phyloP scores from a whole-genome alignment of 805 yeast species.

The Candida jianshihensis region DNA sequence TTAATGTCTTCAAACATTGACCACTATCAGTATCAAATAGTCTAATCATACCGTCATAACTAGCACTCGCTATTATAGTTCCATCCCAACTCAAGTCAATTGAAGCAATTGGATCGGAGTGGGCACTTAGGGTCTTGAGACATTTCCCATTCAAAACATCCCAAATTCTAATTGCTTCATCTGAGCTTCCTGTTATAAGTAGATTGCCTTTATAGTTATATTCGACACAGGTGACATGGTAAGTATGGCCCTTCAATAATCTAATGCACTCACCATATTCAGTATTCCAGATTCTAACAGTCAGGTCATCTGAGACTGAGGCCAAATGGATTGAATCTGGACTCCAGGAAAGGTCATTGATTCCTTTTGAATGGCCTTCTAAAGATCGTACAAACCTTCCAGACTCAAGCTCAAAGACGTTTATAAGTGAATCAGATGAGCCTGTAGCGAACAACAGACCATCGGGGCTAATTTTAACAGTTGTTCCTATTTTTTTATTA shows the following conservation, averaged over 20 bases:
- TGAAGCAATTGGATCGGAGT: slow-evolving; percentile 81
- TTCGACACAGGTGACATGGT: slow-evolving; percentile 65
- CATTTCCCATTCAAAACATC: slow-evolving; percentile 66
- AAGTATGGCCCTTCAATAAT: slow-evolving; percentile 63
- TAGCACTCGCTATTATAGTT: slow-evolving; percentile 75
- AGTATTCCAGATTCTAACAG: slow-evolving; percentile 68
- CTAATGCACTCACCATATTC: slow-evolving; percentile 41
- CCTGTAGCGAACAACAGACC: slow-evolving; percentile 50
- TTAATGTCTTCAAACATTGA: slow-evolving; percentile 84
- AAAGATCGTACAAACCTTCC: slow-evolving; percentile 29
- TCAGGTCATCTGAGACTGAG: slow-evolving; percentile 80
- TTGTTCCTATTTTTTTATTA: slow-evolving; percentile 27
- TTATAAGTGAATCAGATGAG: slow-evolving; percentile 51
- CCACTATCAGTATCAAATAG: slow-evolving; percentile 85
- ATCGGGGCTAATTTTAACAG: slow-evolving; percentile 56
- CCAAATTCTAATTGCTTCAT: slow-evolving; percentile 90
- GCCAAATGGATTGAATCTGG: slow-evolving; percentile 71
- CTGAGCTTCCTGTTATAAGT: slow-evolving; percentile 76
- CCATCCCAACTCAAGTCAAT: slow-evolving; percentile 73
- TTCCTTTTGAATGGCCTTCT: slow-evolving; percentile 60
- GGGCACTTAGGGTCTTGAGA: slow-evolving; percentile 81
- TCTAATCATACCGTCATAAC: slow-evolving; percentile 86
- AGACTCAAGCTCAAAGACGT: slow-evolving; percentile 43
- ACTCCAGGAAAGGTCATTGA: slow-evolving; percentile 73
- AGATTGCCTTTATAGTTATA: slow-evolving; percentile 74